These are phyloP conservation scores for Dothiorella sarmentorum DNA, from an alignment of 2,329 filamentous ascomycete species.

Conservation along the genomic window DNA sequence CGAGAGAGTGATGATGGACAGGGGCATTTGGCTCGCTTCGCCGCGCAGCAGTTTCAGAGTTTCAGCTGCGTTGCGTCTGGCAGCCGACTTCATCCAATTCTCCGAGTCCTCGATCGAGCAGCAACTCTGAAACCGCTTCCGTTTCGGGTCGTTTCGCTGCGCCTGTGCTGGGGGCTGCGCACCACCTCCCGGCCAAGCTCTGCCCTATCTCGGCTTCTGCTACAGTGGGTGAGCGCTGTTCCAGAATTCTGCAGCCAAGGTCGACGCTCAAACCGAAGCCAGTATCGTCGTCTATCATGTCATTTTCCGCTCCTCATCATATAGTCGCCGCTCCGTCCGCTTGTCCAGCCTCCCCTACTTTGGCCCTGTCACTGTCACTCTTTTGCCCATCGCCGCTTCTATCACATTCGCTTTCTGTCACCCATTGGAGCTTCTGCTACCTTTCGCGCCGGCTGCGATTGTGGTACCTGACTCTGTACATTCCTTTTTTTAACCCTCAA, in stretches of 20 bases:
- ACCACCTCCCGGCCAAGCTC: constrained; percentile 13
- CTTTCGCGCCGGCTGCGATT: constrained; percentile 13
- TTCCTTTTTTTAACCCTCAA: not conserved
- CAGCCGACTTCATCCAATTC: constrained; percentile 14
- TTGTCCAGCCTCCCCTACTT: constrained; percentile 11
- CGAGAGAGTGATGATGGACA: not conserved
- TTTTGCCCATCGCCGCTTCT: not conserved
- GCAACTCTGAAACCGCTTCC: constrained; percentile 12
- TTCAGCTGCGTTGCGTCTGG: constrained; percentile 4
- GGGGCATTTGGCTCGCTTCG: constrained; percentile 1
- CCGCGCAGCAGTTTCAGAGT: constrained; percentile 16
- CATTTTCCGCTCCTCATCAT: not conserved
- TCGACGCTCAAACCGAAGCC: not conserved
- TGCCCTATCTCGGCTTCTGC: constrained; percentile 18
- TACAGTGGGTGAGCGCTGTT: constrained; percentile 17
- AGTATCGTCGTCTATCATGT: constrained; percentile 1
- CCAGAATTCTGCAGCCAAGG: constrained; percentile 16
- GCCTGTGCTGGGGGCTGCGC: too few species aligned
- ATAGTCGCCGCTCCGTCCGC: constrained; percentile 6
- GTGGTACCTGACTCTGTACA: constrained; percentile 16
- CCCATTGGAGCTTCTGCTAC: constrained; percentile 11
- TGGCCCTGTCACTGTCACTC: constrained; percentile 19
- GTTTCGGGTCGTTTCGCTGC: constrained; percentile 17
- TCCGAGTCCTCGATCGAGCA: constrained; percentile 9
- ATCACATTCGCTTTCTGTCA: not conserved